These are phyloP conservation scores for Chaetomium globosum DNA, from an alignment of 2,329 filamentous ascomycete genomes.

Conservation along the genomic window DNA sequence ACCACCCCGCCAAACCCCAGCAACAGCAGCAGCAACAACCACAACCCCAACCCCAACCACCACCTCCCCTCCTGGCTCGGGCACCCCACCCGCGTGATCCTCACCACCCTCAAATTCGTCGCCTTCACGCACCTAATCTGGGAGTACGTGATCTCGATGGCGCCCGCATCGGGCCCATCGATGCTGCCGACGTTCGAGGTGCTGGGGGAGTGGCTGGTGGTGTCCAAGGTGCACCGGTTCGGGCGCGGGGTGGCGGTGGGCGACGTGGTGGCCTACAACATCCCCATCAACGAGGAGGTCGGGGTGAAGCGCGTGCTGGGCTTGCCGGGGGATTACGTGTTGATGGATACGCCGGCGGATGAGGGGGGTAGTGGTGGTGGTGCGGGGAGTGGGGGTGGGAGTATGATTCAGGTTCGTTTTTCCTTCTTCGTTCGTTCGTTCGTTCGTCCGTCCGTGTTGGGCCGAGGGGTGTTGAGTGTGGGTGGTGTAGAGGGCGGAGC, in stretches of 20 bases:
- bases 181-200: slow-evolving; percentile 85
- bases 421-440: neutral
- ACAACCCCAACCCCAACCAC: neutral
- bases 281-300: slow-evolving; percentile 65
- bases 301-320: slow-evolving; percentile 81
- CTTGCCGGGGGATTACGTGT: slow-evolving; percentile 75
- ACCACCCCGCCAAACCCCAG: neutral
- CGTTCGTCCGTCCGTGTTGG: neutral
- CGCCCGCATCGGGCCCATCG: slow-evolving; percentile 69
- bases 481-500: neutral
- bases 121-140: slow-evolving; percentile 54
- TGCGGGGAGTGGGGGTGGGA: slow-evolving; percentile 41
- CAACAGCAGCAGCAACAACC: neutral
- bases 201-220: slow-evolving; percentile 67
- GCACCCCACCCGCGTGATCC: slow-evolving; percentile 48
- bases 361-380: neutral
- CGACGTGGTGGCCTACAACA: slow-evolving; percentile 77
- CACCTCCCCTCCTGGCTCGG: slow-evolving; percentile 41
- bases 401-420: slow-evolving; percentile 70
- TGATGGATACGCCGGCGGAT: slow-evolving; percentile 58
- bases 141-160: slow-evolving; percentile 65
- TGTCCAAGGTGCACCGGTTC: slow-evolving; percentile 67
- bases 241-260: slow-evolving; percentile 72
- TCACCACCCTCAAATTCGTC: slow-evolving; percentile 52
- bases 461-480: neutral